Conservation (phyloP, 345 rosid genomes). For the Eucalyptus melliodora region DNA sequence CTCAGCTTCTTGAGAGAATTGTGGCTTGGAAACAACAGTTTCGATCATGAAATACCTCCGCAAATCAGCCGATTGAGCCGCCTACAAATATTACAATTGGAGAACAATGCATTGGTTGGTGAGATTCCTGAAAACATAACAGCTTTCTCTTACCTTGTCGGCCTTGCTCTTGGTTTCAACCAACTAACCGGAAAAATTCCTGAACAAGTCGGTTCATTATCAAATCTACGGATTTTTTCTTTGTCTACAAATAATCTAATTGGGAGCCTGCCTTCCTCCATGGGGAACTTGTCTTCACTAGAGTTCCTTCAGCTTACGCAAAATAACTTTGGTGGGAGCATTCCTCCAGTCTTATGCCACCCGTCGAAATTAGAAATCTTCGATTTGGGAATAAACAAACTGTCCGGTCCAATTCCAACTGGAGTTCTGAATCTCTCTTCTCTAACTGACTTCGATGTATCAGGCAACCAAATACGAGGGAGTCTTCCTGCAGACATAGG, state of each 20-base stretch:
- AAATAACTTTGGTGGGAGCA: background rate
- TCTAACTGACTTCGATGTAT: accelerated
- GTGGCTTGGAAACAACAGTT: background rate
- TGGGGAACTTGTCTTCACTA: background rate
- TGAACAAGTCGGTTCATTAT: background rate
- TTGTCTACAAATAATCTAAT: accelerated
- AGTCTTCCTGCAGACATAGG: background rate
- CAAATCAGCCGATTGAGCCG: background rate
- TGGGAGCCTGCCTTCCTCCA: background rate
- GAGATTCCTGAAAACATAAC: background rate
- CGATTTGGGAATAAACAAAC: accelerated
- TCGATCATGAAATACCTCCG: background rate
- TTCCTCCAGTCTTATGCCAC: background rate
- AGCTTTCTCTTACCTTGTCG: background rate
- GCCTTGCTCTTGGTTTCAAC: accelerated
- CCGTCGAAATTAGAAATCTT: background rate
- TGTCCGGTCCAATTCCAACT: background rate
- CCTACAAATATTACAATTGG: accelerated
- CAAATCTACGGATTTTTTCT: accelerated
- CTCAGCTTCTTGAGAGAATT: background rate
- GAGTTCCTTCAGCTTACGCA: accelerated
- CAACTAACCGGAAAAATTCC: background rate
- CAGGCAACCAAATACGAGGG: accelerated
- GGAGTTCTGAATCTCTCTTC: background rate
- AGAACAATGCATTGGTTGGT: background rate